These are phyloP conservation scores for Plasmodium sp. DNA, from an alignment of 169 alveolate species.

Conservation along the genomic window DNA sequence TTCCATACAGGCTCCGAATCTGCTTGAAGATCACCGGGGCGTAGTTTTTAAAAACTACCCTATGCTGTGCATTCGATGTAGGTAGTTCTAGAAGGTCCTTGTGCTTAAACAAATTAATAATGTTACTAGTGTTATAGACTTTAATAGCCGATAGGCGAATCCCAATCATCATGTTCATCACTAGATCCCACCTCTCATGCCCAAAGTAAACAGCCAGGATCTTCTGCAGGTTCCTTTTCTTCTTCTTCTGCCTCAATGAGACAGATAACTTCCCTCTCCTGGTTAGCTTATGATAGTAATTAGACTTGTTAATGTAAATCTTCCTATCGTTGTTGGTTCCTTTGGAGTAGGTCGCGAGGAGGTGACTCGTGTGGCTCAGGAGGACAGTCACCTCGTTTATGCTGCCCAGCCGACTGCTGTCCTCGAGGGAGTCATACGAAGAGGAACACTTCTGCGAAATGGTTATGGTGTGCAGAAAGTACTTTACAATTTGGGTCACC, in stretches of 20 bases:
- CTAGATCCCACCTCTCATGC: constrained; percentile 93
- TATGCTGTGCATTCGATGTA: constrained; percentile 18
- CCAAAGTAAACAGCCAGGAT: constrained; percentile 89
- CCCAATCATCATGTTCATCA: constrained; percentile 93
- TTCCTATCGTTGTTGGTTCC: constrained; percentile 11
- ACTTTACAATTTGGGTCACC: constrained; percentile 8
- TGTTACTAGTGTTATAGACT: constrained; percentile 7
- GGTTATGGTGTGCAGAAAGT: constrained; percentile 26
- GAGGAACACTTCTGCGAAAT: constrained; percentile 46
- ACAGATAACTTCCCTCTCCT: constrained; percentile 58
- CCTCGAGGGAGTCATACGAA: constrained; percentile 38
- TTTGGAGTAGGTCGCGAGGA: constrained; percentile 24
- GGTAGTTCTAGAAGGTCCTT: constrained; percentile 32
- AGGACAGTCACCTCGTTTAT: constrained; percentile 3
- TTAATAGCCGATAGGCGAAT: constrained; percentile 86
- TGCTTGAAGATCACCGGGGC: constrained; percentile 96
- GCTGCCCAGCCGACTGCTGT: not conserved
- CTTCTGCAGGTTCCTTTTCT: constrained; percentile 14
- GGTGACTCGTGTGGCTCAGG: constrained; percentile 15
- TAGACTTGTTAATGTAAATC: constrained; percentile 35
- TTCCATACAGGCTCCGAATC: constrained; percentile 92
- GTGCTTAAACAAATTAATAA: constrained; percentile 11
- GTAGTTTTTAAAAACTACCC: constrained; percentile 92
- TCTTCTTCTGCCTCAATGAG: constrained; percentile 30
- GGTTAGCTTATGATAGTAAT: not conserved